A percentile compares a stretch with the other conserved stretches of the same genome.
Conservation (phyloP, 192 early-diverging fungal genomes). For the Dimargaris cristalligena region DNA sequence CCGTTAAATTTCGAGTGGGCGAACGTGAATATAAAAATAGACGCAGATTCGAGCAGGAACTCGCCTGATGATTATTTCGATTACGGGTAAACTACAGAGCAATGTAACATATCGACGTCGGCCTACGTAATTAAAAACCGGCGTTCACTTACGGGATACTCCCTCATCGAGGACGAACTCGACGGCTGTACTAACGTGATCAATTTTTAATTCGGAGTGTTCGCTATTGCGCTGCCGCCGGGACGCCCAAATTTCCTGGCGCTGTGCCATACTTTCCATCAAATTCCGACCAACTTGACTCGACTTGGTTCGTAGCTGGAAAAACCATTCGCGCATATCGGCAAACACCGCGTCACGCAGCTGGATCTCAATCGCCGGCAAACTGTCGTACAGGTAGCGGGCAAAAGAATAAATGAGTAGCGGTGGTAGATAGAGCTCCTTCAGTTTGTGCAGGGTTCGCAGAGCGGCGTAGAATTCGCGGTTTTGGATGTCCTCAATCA, state of each 20-base stretch:
- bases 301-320: constrained; percentile 65
- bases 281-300: constrained; percentile 68
- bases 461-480: constrained; percentile 85
- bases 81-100: no score
- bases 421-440: constrained; percentile 52
- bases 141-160: constrained; percentile 36
- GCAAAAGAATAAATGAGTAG: constrained; percentile 73
- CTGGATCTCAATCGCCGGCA: constrained; percentile 78
- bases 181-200: constrained; percentile 57
- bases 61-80: no score
- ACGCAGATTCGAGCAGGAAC: no score
- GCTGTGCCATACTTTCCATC: constrained; percentile 53
- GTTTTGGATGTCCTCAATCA: constrained; percentile 58
- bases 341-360: constrained; percentile 69
- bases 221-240: constrained; percentile 15
- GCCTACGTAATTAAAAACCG: no score
- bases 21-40: no score
- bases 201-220: constrained; percentile 19
- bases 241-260: constrained; percentile 36
- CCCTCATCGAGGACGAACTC: constrained; percentile 74
- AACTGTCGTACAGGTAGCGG: constrained; percentile 61
- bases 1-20: no score
- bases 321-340: constrained; percentile 88
- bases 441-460: constrained; percentile 73
- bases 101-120: no score